Evolutionary conservation across 1,284 basidiomycete species (phyloP), one percentile per base, ranked within the genome.

Genomic region (Sporisorium exsertum): DNA sequence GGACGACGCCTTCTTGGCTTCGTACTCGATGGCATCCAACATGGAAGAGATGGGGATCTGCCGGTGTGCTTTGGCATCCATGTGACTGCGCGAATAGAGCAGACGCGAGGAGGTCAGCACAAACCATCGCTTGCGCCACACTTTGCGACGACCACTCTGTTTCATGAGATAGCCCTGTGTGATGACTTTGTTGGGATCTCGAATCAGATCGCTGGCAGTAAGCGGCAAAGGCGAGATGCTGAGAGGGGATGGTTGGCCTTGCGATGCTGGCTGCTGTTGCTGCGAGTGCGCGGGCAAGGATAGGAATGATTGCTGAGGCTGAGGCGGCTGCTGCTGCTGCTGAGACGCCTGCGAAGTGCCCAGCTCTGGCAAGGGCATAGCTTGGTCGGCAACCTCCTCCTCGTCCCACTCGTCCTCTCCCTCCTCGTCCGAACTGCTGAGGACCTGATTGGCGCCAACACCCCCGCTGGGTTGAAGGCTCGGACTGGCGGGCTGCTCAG

Each of bases 101-200:
- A 87, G 68, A 27, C 80, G 73, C 18, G 81, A 75, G 15, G 82
- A 73, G 16, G 84, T 86, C 12, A 87, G 77, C 9, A 86, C 82
- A 42, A 87, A 87, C 86, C 86, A 87, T 13, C 87, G 88, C 87
- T 99, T 99, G 65, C 94, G 89, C 97, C 97, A 99, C 68, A 91
- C 93, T 81, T 94, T 92, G 79, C 95, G 90, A 77, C 96, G 94
- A 55, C 91, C 91, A 47, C 94, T 94, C 85, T 95, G 95, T 86
- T 99, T 99, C 93, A 97, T 96, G 69, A 99, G 88, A 86, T 99
- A 99, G 2, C 95, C 95, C 32, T 92, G 83, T 5, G 80, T 79
- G 58, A 85, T 81, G 58, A 85, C 75, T 24, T 79, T 81, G 71
- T 80, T 77, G 1, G 75, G 72, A 49, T 85, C 81, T 6, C 64